Base-by-base conservation (phyloP, 345 rosid species). In the Murraya koenigii region DNA sequence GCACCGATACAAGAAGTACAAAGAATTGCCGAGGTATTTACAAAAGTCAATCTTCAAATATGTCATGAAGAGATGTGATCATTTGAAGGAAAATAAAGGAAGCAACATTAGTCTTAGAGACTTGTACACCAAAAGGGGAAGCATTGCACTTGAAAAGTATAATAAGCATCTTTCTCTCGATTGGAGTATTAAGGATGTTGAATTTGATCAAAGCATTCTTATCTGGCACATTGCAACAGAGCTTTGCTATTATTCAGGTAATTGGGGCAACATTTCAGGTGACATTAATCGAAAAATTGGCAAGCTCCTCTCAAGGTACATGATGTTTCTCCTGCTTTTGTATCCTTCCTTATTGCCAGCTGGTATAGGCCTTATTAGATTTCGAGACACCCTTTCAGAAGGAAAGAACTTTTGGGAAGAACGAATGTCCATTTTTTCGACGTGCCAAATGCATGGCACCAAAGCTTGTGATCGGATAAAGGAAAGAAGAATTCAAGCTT, bases 291-390 rank as follows among this genome's bases (percentile, higher is more conserved):
- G 58, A 13, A 15, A 44, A 44, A 70, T 30, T 17, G 22, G 61
- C 74, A 70, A 70, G 61, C 19, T 15, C 2, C n/a, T 70, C 26
- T 70, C 61, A 26, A 39, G n/a, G 11, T 52, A 70, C 8, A 70
- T 70, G 74, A 7, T 70, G 61, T 70, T 15, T 70, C 39, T 70
- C 36, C 61, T 70, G 32, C 3, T 30, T 49, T 4, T 70, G 39
- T 49, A 49, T 52, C 61, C 74, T 70, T 70, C 3, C 58, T 35
- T 70, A 8, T 32, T 70, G 61, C 74, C 74, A 49, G 61, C 30
- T 28, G 74, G 74, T n/a, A 70, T 52, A 28, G 74, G 74, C 11
- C 74, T 52, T 15, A 70, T 70, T 39, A 70, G 74, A 35, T 52
- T 70, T 3, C 74, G 74, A 30, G 74, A 70, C 41, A 70, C 74